Percentiles rank a stretch among this genome's conserved stretches.
Conservation (phyloP, 129 eudicot genomes). For the Flaveria sonorensis region DNA sequence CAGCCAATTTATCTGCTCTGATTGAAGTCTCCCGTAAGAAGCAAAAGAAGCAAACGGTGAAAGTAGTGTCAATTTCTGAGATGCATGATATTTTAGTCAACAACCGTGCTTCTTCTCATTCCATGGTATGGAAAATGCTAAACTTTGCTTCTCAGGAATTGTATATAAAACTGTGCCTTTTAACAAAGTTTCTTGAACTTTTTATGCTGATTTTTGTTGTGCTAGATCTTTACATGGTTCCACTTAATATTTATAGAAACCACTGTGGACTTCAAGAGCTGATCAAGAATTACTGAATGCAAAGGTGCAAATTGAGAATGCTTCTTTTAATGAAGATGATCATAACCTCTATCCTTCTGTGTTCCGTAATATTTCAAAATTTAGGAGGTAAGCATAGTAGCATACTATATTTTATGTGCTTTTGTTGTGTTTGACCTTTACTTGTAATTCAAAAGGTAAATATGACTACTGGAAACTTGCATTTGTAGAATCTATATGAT, state of each 20-base stretch:
- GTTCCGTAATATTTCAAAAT: slow-evolving; percentile 47
- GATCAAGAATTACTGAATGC: slow-evolving; percentile 44
- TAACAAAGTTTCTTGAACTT: background rate
- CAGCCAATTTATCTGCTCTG: slow-evolving; percentile 18
- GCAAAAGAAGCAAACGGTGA: slow-evolving; percentile 32
- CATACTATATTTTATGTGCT: background rate
- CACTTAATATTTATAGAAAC: slow-evolving; percentile 33
- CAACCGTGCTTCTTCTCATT: slow-evolving; percentile 36
- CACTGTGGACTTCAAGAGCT: slow-evolving; percentile 43
- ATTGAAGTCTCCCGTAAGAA: slow-evolving; percentile 28
- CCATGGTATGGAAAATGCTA: slow-evolving; percentile 35
- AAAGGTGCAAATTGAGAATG: slow-evolving; percentile 42
- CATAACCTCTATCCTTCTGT: slow-evolving; percentile 43
- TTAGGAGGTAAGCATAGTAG: slow-evolving; percentile 44
- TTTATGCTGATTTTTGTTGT: background rate
- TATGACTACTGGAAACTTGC: background rate
- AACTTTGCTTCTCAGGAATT: background rate
- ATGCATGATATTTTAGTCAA: slow-evolving; percentile 46
- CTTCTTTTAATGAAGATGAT: slow-evolving; percentile 32
- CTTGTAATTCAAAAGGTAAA: background rate
- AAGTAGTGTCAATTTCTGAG: slow-evolving; percentile 41
- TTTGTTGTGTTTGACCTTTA: slow-evolving; percentile 7
- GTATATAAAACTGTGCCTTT: background rate
- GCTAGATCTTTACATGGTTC: background rate
- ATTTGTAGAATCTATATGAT: slow-evolving; percentile 5